Base-by-base conservation (phyloP, 495 filamentous ascomycete genomes). In the Penicillium coprophilum region DNA sequence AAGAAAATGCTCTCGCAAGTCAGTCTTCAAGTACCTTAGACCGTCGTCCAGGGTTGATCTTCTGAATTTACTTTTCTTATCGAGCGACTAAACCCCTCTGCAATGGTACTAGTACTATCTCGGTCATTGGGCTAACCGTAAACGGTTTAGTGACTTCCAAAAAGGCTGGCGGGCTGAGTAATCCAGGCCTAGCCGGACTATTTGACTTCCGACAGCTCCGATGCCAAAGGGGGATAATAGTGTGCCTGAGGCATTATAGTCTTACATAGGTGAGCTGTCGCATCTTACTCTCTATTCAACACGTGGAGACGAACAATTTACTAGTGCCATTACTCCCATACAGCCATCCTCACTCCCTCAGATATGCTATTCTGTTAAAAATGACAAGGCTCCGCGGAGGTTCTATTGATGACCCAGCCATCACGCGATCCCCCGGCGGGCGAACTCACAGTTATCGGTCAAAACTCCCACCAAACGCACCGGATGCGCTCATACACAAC, bases 371-470 rank as follows among this genome's bases (percentile, higher is more conserved):
- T 40, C 32, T 38, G 51, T 45, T 58, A 53, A 76, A 63, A 17
- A 79, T 77, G 76, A 76, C 74, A 47, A 77, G 75, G 69, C 70
- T 76, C 68, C 73, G 69, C 66, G 76, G 74, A 71, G 74, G 72
- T 68, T 77, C 76, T 34, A 58, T 74, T 46, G 69, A 71, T 57
- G 71, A 70, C 19, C 66, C 67, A 32, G 67, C 71, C 48, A 56
- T 54, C 47, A 56, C 70, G 46, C 71, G 62, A 38, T 52, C 59
- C 21, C 40, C 58, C 59, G 62, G 61, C 36, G 69, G 70, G 50
- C 65, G 68, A 44, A 59, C 64, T 28, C 65, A 68, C 28, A 65
- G 62, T 55, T 67, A 66, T 54, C 71, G 70, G 36, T 74, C 73
- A 43, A 77, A 79, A 55, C 64, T 82, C 9, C 80, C 80, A 19